These are phyloP conservation scores for Amauroascus niger DNA, from an alignment of 2,329 filamentous ascomycete species.

Conservation along the genomic window DNA sequence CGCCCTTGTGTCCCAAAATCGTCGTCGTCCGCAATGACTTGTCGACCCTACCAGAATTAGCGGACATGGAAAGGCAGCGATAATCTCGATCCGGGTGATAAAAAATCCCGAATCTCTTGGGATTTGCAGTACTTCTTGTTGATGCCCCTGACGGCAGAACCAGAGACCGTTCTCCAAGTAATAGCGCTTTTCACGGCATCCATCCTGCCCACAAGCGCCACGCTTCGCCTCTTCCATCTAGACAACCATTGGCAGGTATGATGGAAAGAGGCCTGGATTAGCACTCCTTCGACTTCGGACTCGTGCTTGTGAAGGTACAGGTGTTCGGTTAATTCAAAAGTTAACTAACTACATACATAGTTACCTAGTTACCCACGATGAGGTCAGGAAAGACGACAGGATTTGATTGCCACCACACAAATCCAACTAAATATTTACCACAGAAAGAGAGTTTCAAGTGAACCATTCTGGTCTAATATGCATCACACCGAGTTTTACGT, in stretches of 20 bases:
- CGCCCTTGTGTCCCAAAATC: constrained; percentile 56
- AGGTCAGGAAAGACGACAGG: neutral
- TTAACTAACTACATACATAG: too few species aligned
- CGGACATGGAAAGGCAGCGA: constrained; percentile 21
- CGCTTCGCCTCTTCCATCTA: constrained; percentile 38
- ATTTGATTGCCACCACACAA: constrained; percentile 10
- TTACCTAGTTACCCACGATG: too few species aligned
- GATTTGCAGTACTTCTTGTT: constrained; percentile 53
- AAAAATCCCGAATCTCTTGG: neutral
- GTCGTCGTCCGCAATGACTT: constrained; percentile 54
- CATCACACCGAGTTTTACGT: neutral
- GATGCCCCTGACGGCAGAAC: constrained; percentile 73
- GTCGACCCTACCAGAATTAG: constrained; percentile 26
- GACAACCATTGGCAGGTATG: neutral
- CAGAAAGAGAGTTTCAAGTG: neutral
- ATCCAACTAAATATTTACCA: neutral
- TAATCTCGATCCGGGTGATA: neutral
- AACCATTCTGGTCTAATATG: neutral
- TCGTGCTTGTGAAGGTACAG: neutral
- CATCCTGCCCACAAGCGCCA: constrained; percentile 46
- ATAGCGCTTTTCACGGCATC: constrained; percentile 62
- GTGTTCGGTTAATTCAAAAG: too few species aligned
- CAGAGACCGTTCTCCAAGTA: constrained; percentile 65
- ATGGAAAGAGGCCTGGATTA: neutral
- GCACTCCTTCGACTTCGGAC: too few species aligned